Percentiles rank a stretch among this genome's conserved stretches.
Conservation (phyloP, 148 eudicot species). For the Selenicereus undatus region DNA sequence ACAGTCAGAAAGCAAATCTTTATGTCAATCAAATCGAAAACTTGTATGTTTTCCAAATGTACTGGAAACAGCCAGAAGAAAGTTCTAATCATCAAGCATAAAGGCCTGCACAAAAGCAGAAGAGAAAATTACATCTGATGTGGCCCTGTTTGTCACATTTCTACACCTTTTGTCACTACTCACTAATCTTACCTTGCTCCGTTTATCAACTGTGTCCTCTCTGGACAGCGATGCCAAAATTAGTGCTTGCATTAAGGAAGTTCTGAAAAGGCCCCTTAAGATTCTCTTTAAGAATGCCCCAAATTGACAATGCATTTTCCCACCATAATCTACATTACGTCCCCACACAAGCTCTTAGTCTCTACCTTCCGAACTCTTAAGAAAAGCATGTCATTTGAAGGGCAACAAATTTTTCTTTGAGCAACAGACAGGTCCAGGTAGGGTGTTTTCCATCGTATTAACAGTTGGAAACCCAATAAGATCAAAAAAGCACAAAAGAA, state of each 20-base stretch:
- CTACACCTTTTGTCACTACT: neutral
- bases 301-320: neutral
- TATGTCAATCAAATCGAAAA: neutral
- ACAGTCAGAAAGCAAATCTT: constrained; percentile 7
- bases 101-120: neutral
- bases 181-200: too few relatives aligned
- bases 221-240: neutral
- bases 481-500: neutral
- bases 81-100: neutral
- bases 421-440: too few relatives aligned
- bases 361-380: neutral
- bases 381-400: too few relatives aligned
- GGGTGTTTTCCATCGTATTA: too few relatives aligned
- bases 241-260: neutral
- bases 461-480: too few relatives aligned
- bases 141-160: neutral
- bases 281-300: neutral
- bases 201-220: neutral
- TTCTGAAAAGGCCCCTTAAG: neutral
- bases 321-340: neutral
- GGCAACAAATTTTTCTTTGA: too few relatives aligned
- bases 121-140: neutral
- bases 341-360: neutral
- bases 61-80: neutral
- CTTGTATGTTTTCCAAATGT: neutral